Evolutionary conservation across 495 filamentous ascomycete species (phyloP).

Genomic region (Jackrogersella multiformis): DNA sequence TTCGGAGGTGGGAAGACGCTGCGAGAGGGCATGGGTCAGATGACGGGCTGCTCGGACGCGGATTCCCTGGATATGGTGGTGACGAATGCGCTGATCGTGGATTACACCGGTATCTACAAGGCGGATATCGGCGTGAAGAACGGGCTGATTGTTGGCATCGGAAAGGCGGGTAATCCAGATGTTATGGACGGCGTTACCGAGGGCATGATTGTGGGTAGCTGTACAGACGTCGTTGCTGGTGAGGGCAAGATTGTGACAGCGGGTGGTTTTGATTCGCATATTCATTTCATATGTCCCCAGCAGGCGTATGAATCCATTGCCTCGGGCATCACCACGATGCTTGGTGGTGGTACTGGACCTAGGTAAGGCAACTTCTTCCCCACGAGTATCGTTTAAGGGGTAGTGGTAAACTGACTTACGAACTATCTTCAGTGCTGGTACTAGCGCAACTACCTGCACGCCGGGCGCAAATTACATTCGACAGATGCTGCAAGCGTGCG

Average conservation of each 20-base stretch:
- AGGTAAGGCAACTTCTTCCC: slow-evolving; percentile 53
- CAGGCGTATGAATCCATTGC: slow-evolving; percentile 87
- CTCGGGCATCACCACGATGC: slow-evolving; percentile 89
- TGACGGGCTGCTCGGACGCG: slow-evolving; percentile 73
- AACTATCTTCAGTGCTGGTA: slow-evolving; percentile 72
- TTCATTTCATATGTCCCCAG: slow-evolving; percentile 97
- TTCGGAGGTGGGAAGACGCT: slow-evolving; percentile 97
- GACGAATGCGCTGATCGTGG: slow-evolving; percentile 91
- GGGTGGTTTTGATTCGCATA: slow-evolving; percentile 91
- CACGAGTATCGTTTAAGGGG: background rate
- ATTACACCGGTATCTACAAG: slow-evolving; percentile 95
- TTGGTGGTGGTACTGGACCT: slow-evolving; percentile 94
- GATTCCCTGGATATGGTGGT: slow-evolving; percentile 87
- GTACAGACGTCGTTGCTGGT: slow-evolving; percentile 95
- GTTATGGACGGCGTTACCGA: slow-evolving; percentile 89
- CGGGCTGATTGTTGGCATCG: slow-evolving; percentile 88
- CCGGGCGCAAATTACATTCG: slow-evolving; percentile 84
- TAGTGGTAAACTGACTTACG: slow-evolving; percentile 17
- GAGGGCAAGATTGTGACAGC: slow-evolving; percentile 94
- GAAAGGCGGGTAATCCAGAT: slow-evolving; percentile 96
- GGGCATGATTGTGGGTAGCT: slow-evolving; percentile 83
- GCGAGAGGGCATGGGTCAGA: slow-evolving; percentile 96
- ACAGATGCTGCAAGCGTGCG: slow-evolving; percentile 92
- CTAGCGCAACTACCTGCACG: slow-evolving; percentile 95
- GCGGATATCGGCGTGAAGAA: slow-evolving; percentile 95